phyloP scores from a whole-genome alignment of 2,329 filamentous ascomycete species.

The Hypoxylon sp. region DNA sequence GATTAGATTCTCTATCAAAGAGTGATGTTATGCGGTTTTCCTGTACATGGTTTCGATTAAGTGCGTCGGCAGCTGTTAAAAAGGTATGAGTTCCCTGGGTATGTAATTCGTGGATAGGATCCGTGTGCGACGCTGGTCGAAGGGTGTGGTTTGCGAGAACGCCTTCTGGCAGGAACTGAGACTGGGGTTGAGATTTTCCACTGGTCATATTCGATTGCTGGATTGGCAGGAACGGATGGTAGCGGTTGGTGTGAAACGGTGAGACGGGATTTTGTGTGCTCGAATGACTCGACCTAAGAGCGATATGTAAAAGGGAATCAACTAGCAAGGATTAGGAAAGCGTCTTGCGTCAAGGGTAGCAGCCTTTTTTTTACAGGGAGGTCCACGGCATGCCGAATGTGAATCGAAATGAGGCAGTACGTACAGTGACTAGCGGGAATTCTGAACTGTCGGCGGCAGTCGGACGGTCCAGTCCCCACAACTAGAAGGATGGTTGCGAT shows the following conservation, averaged over 20 bases:
- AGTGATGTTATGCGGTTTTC: constrained; percentile 47
- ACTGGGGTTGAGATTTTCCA: constrained; percentile 48
- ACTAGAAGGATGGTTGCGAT: constrained; percentile 32
- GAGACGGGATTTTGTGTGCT: constrained; percentile 39
- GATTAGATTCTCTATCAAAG: constrained; percentile 36
- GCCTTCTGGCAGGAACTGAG: constrained; percentile 48
- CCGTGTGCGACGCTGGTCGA: constrained; percentile 38
- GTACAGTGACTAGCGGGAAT: constrained; percentile 26
- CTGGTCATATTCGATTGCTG: constrained; percentile 51
- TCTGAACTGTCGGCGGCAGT: constrained; percentile 32
- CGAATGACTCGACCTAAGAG: constrained; percentile 42
- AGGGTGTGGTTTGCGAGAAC: constrained; percentile 47
- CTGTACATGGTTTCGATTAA: constrained; percentile 50
- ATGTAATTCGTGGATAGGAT: constrained; percentile 33
- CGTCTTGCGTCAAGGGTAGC: constrained; percentile 38
- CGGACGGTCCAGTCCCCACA: constrained; percentile 41
- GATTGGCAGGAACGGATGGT: constrained; percentile 34
- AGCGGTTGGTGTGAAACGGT: constrained; percentile 43
- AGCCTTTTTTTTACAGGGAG: constrained; percentile 34
- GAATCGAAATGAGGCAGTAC: constrained; percentile 27
- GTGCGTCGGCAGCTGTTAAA: constrained; percentile 45
- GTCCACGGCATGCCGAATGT: constrained; percentile 32
- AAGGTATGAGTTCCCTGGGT: constrained; percentile 43
- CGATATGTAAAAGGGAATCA: constrained; percentile 36
- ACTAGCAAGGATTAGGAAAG: constrained; percentile 48